Percentiles rank a stretch among this genome's conserved stretches.
Evolutionary conservation across 345 rosid genomes (phyloP).

Genomic region (Dimocarpus longan): DNA sequence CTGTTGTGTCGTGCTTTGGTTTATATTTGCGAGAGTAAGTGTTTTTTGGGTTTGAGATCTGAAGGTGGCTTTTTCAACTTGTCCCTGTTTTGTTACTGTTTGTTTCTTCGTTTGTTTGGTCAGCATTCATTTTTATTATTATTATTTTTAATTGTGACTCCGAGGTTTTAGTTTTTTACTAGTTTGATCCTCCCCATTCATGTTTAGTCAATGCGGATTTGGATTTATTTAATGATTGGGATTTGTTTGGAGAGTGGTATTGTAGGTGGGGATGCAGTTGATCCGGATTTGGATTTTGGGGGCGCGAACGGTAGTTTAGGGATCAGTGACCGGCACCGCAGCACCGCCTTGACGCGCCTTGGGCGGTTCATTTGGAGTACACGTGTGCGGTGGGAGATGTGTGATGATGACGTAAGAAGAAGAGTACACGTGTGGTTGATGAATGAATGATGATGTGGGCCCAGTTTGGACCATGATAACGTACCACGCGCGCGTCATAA

Average conservation of each 20-base stretch:
- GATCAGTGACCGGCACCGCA: too few species aligned
- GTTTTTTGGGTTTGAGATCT: background rate
- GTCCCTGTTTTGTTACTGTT: background rate
- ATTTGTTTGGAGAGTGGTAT: background rate
- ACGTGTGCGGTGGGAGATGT: background rate
- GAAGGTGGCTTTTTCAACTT: background rate
- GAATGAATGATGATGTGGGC: background rate
- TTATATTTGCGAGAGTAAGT: too few species aligned
- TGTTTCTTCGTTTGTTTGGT: too few species aligned
- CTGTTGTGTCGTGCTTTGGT: background rate
- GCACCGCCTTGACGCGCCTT: background rate
- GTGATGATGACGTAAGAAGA: background rate
- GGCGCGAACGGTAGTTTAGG: too few species aligned
- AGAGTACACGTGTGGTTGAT: background rate
- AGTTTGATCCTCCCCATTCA: slow-evolving; percentile 1
- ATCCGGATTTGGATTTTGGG: background rate
- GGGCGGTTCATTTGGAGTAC: background rate
- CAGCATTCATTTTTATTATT: background rate
- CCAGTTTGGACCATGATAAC: background rate
- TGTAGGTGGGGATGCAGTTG: background rate
- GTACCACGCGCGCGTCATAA: too few species aligned
- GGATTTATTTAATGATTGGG: background rate
- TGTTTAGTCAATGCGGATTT: background rate
- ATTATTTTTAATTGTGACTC: background rate
- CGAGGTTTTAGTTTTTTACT: background rate